phyloP scores from a whole-genome alignment of 352 stramenopile species.

The Pythium monospermum region DNA sequence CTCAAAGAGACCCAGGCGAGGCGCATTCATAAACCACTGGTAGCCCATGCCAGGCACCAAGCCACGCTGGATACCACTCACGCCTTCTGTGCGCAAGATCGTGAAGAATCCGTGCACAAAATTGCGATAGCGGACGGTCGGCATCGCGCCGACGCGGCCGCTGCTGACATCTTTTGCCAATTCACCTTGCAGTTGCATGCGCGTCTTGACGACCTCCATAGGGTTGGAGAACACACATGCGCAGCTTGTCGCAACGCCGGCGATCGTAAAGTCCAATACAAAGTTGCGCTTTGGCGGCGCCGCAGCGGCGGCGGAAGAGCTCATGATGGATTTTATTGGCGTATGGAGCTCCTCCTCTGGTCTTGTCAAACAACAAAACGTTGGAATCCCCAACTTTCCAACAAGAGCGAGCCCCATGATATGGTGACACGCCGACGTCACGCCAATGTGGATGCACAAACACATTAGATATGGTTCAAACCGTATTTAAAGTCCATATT shows the following conservation, averaged over 20 bases:
- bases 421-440: neutral
- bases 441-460: constrained; percentile 7
- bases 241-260: constrained; percentile 52
- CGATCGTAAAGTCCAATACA: constrained; percentile 66
- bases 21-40: constrained; percentile 79
- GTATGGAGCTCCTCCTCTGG: too few relatives aligned
- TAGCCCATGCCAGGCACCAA: constrained; percentile 75
- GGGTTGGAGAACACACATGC: constrained; percentile 80
- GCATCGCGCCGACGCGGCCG: constrained; percentile 13
- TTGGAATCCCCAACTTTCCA: too few relatives aligned
- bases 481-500: neutral
- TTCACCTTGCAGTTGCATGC: constrained; percentile 86
- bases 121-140: constrained; percentile 70
- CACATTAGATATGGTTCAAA: neutral
- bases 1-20: constrained; percentile 72
- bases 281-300: constrained; percentile 38
- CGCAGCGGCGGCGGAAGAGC: neutral
- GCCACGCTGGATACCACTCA: constrained; percentile 75
- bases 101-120: constrained; percentile 85
- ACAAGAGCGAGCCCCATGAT: too few relatives aligned
- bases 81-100: constrained; percentile 69
- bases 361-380: too few relatives aligned
- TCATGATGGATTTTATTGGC: neutral
- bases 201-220: constrained; percentile 90
- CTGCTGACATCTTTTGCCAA: constrained; percentile 47